These are phyloP conservation scores for Tilletia indica DNA, from an alignment of 1,284 basidiomycete genomes.

Conservation along the genomic window DNA sequence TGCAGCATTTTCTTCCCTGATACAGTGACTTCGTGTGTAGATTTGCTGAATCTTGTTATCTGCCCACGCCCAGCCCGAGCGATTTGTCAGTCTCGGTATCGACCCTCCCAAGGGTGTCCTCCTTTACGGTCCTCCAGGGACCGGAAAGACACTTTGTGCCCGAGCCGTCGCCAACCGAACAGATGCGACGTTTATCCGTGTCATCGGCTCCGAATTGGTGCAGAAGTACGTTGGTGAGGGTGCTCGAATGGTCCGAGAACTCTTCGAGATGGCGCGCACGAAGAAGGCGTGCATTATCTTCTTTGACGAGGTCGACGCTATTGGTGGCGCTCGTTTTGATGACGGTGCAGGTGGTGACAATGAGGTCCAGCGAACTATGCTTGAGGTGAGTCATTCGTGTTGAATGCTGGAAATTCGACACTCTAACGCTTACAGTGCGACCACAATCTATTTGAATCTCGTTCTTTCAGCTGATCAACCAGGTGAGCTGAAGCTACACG, in stretches of 20 bases:
- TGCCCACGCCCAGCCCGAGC: conserved; percentile 71
- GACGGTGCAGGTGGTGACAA: conserved; percentile 99
- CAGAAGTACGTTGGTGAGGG: conserved; percentile 99
- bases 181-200: conserved; percentile 98
- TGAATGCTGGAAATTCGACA: neutral
- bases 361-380: conserved; percentile 99
- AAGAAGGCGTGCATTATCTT: conserved; percentile 99
- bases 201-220: conserved; percentile 96
- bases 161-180: conserved; percentile 98
- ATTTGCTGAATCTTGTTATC: neutral
- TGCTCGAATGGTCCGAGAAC: conserved; percentile 94
- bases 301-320: conserved; percentile 97
- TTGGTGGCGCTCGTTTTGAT: conserved; percentile 98
- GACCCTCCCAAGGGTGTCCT: conserved; percentile 98
- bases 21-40: too few relatives aligned
- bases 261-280: conserved; percentile 97
- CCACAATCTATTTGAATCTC: neutral
- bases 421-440: neutral
- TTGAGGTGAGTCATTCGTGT: conserved; percentile 82
- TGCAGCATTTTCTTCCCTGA: conserved; percentile 24
- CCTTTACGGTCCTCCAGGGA: conserved; percentile 91
- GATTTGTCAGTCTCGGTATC: conserved; percentile 95
- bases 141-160: conserved; percentile 97
- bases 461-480: conserved; percentile 6
- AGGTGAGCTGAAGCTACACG: neutral